phyloP scores from a whole-genome alignment of 768 basidiomycete species.

The Amanita jacksonii region DNA sequence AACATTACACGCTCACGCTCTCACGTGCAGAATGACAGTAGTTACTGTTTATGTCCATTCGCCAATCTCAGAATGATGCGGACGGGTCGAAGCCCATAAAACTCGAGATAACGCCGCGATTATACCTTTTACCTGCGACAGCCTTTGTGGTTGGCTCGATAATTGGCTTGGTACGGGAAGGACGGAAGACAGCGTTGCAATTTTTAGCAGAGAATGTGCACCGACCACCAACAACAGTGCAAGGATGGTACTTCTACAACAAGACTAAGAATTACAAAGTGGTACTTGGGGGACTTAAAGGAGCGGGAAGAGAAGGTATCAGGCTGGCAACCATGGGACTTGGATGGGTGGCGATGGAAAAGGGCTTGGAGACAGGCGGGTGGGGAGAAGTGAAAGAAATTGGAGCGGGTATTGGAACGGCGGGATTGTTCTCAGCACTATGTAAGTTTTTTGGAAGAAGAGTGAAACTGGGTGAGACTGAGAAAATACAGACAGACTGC shows the following conservation, averaged over 20 bases:
- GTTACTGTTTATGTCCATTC: not conserved
- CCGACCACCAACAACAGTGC: conserved; percentile 71
- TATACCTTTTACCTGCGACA: conserved; percentile 51
- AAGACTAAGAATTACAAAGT: conserved; percentile 93
- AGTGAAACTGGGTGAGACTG: not conserved
- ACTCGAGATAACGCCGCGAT: conserved; percentile 44
- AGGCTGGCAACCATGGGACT: conserved; percentile 33
- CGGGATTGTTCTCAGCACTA: conserved; percentile 43
- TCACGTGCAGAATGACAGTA: too few relatives aligned
- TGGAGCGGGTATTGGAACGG: conserved; percentile 60
- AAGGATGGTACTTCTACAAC: conserved; percentile 94
- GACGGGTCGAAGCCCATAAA: conserved; percentile 7
- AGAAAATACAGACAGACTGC: conserved; percentile 43
- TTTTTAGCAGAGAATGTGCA: conserved; percentile 94
- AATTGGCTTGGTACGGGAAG: conserved; percentile 67
- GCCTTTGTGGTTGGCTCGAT: conserved; percentile 53
- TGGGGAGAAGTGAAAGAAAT: conserved; percentile 35
- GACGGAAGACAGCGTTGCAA: conserved; percentile 59
- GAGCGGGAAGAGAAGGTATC: conserved; percentile 47
- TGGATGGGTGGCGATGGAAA: conserved; percentile 37
- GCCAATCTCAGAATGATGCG: not conserved
- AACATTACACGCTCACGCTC: too few relatives aligned
- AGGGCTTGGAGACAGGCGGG: conserved; percentile 27
- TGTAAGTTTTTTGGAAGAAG: conserved; percentile 25
- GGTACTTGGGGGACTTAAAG: conserved; percentile 61